phyloP scores from a whole-genome alignment of 2,329 filamentous ascomycete genomes.

The Cercospora beticola region DNA sequence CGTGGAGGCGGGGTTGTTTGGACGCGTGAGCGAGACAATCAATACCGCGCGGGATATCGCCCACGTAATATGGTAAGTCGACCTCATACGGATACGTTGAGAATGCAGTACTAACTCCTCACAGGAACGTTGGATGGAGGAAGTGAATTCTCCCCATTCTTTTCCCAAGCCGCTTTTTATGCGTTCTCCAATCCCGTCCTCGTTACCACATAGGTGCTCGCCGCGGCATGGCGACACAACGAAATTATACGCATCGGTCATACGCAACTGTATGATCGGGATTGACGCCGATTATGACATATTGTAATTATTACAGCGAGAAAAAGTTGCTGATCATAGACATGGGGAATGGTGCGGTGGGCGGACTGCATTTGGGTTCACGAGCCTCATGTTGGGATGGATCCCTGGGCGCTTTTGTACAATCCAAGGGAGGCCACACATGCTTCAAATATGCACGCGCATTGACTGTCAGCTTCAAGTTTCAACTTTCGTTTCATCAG shows the following conservation, averaged over 20 bases:
- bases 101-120: slow-evolving; percentile 7
- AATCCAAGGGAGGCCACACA: neutral
- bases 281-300: neutral
- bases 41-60: slow-evolving; percentile 65
- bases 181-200: neutral
- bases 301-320: slow-evolving; percentile 6
- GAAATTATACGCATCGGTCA: neutral
- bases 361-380: neutral
- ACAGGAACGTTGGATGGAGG: slow-evolving; percentile 60
- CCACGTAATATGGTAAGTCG: slow-evolving; percentile 58
- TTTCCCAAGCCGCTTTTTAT: neutral
- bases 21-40: slow-evolving; percentile 75
- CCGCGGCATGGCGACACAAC: neutral
- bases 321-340: neutral
- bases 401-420: neutral
- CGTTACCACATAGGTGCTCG: neutral
- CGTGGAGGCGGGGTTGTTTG: slow-evolving; percentile 63
- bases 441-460: neutral
- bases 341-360: neutral
- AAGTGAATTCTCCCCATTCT: slow-evolving; percentile 42
- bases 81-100: neutral
- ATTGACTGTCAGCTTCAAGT: neutral
- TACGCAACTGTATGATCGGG: neutral
- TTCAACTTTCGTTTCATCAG: neutral
- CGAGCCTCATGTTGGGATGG: neutral